Percentiles rank a stretch among this genome's conserved stretches.
phyloP scores from a whole-genome alignment of 2,329 filamentous ascomycete species.

The Waltergamsia citrina region DNA sequence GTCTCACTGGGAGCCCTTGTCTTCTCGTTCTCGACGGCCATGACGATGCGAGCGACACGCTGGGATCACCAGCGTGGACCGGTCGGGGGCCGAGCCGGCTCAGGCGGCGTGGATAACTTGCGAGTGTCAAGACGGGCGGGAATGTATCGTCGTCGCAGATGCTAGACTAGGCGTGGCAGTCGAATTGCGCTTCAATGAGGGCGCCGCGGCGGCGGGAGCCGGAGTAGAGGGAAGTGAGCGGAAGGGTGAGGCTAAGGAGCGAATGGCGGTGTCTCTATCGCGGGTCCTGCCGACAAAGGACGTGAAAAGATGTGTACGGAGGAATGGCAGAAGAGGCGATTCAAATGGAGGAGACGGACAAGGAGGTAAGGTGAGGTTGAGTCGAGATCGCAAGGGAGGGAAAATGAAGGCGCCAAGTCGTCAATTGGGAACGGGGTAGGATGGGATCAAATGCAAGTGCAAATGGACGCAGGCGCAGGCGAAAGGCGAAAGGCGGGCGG shows the following conservation, averaged over 20 bases:
- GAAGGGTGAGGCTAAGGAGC: background rate
- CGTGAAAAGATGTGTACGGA: background rate
- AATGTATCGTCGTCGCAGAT: background rate
- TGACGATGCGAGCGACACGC: slow-evolving; percentile 1
- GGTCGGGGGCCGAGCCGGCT: background rate
- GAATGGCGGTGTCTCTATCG: too few species aligned
- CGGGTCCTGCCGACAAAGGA: background rate
- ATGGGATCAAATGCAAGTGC: background rate
- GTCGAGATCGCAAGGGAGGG: background rate
- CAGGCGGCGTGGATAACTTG: too few species aligned
- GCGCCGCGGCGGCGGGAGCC: background rate
- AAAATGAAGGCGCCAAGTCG: slow-evolving; percentile 3
- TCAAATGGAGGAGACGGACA: background rate
- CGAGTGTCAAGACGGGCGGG: too few species aligned
- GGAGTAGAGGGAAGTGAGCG: background rate
- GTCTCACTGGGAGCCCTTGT: background rate
- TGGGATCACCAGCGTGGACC: background rate
- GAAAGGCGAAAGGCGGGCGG: too few species aligned
- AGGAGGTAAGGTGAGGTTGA: background rate
- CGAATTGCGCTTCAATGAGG: too few species aligned
- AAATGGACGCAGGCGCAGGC: background rate
- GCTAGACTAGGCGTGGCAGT: background rate
- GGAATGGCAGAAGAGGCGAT: background rate
- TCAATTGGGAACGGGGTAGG: background rate
- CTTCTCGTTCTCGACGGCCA: slow-evolving; percentile 5